Conservation (phyloP, 208 protist genomes). For the Trypanosoma melophagium region DNA sequence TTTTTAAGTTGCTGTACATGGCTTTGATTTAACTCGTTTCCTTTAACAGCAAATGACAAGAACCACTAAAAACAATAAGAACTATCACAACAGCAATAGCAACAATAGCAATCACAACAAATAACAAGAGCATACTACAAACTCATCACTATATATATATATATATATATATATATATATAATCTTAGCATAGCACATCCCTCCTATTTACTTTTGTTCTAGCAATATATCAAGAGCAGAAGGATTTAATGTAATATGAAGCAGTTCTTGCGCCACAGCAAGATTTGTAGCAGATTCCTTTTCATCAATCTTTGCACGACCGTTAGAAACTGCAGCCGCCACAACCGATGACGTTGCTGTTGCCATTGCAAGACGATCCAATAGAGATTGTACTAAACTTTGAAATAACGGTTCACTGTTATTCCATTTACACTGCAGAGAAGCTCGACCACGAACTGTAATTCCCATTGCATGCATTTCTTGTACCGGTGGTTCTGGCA, state of each 20-base stretch:
- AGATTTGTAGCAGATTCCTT: conserved; percentile 34
- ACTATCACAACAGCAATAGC: neutral
- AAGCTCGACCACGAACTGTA: conserved; percentile 60
- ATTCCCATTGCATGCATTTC: conserved; percentile 60
- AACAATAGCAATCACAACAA: neutral
- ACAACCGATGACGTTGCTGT: conserved; percentile 21
- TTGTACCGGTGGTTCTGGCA: conserved; percentile 37
- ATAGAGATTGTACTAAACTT: conserved; percentile 59
- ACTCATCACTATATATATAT: too few relatives aligned
- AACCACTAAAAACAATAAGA: neutral
- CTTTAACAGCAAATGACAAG: too few relatives aligned
- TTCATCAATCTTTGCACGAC: neutral
- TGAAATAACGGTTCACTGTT: conserved; percentile 47
- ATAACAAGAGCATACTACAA: neutral
- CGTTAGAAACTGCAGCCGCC: neutral
- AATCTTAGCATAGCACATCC: too few relatives aligned
- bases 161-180: too few relatives aligned
- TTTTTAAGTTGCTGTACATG: too few relatives aligned
- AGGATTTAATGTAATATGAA: conserved; percentile 72
- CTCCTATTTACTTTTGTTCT: conserved; percentile 34
- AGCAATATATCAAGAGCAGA: conserved; percentile 74
- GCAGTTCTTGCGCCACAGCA: conserved; percentile 61
- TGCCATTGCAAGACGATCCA: conserved; percentile 56
- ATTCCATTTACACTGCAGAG: conserved; percentile 59
- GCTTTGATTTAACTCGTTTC: neutral